Percentiles rank a stretch among this genome's conserved stretches.
phyloP scores from a whole-genome alignment of 768 basidiomycete genomes.

The button mushroom (Agaricus bisporus) region DNA sequence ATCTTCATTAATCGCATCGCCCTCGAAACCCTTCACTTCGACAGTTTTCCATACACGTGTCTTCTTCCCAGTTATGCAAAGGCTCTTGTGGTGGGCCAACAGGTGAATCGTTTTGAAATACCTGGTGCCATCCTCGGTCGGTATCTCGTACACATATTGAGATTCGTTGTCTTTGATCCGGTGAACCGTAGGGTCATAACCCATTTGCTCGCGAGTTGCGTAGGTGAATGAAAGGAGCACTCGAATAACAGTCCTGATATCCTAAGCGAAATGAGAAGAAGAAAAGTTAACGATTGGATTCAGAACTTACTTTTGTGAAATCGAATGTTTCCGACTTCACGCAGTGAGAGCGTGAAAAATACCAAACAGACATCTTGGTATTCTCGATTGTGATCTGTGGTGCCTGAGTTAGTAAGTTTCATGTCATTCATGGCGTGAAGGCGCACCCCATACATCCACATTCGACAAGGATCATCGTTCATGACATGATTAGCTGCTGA shows the following conservation, averaged over 20 bases:
- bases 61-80: conserved; percentile 9
- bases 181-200: conserved; percentile 7
- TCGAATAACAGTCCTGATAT: neutral
- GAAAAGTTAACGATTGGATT: neutral
- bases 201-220: conserved; percentile 3
- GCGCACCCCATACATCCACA: conserved; percentile 7
- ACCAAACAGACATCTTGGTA: conserved; percentile 5
- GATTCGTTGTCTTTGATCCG: neutral
- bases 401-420: neutral
- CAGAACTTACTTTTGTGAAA: neutral
- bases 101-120: neutral
- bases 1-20: neutral
- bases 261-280: neutral
- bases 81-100: neutral
- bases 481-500: neutral
- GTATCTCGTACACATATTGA: neutral
- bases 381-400: conserved; percentile 10
- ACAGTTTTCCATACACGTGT: conserved; percentile 13
- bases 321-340: conserved; percentile 6
- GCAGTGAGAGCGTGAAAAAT: conserved; percentile 11
- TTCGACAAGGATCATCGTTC: neutral
- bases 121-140: neutral
- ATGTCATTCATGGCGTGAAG: neutral
- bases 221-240: conserved; percentile 6
- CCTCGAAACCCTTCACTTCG: neutral